Base-by-base conservation (phyloP, 2,329 filamentous ascomycete species). In the Neopestalotiopsis sp. region DNA sequence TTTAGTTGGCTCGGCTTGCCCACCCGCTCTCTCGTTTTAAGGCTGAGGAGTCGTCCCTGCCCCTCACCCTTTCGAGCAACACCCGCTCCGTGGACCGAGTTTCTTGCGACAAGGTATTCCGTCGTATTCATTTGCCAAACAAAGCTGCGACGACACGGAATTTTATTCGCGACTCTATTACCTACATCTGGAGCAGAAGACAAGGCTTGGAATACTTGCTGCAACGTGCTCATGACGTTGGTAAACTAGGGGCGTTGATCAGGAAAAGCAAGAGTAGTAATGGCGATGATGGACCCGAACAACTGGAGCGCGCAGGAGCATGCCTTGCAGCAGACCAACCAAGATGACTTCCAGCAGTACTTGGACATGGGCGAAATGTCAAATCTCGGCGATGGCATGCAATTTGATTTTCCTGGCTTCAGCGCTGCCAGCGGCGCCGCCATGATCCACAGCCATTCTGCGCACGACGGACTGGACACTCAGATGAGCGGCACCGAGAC, bases 291-390 rank as follows among this genome's bases (percentile, higher is more conserved):
- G 85, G 82, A 85, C 73, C 83, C 86, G 65, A 79, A 81, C 68
- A 77, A 79, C 71, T 91, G 89, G 89, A 85, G 85, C 72, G 82
- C 83, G 64, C 85, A 88, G 75, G 87, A 89, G 73, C 86, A 89
- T 74, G 81, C 82, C 69, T 82, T 89, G 78, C 81, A 85, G 34
- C 77, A 83, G 12, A 73, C 83, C 5, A 77, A 82, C 65, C 88
- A 90, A 62, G 89, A 91, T 76, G 89, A 90, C 52, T 90, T 91
- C 75, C 85, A 89, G 71, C 88, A 91, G 72, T 91, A 90, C 69
- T 82, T 91, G 70, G 86, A 90, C 72, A 87, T 91, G 82, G 85
- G 84, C 68, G 81, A 80, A 73, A 88, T 90, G 82, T 83, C 82
- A 38, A 84, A 79, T 70, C 79, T 91, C 69, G 78, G 78, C 70